phyloP scores from a whole-genome alignment of 2,329 filamentous ascomycete species.

The Ceratocystiopsis minuta region DNA sequence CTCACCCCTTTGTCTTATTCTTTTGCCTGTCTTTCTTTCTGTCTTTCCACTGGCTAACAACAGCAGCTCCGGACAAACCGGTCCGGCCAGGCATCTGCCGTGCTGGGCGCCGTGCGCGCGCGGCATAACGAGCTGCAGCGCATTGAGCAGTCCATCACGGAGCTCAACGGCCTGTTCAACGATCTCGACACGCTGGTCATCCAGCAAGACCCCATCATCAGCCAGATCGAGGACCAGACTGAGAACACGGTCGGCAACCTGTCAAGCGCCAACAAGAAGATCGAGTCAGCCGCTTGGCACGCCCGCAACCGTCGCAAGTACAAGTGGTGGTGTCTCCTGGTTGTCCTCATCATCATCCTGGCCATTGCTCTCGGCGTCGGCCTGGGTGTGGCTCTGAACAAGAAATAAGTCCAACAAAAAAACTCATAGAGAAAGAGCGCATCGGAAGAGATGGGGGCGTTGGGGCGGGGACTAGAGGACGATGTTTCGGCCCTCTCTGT shows the following conservation, averaged over 20 bases:
- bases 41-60: background rate
- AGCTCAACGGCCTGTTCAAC: constrained; percentile 53
- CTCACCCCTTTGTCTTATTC: background rate
- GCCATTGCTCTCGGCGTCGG: constrained; percentile 36
- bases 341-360: constrained; percentile 40
- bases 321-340: constrained; percentile 63
- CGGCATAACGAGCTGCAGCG: constrained; percentile 69
- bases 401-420: background rate
- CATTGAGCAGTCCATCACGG: constrained; percentile 57
- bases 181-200: constrained; percentile 60
- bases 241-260: constrained; percentile 47
- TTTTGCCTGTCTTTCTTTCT: background rate
- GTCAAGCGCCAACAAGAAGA: constrained; percentile 49
- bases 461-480: background rate
- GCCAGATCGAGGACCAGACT: constrained; percentile 46
- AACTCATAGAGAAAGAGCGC: background rate
- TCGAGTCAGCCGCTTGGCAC: constrained; percentile 48
- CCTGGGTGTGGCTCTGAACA: constrained; percentile 26
- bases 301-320: constrained; percentile 52
- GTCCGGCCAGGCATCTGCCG: constrained; percentile 51
- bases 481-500: background rate
- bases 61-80: constrained; percentile 55
- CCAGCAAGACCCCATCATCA: constrained; percentile 48
- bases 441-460: background rate
- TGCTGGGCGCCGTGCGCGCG: constrained; percentile 61